A percentile compares a stretch with the other conserved stretches of the same genome.
phyloP scores from a whole-genome alignment of 2,329 filamentous ascomycete species.

The Fusarium ramigenum region DNA sequence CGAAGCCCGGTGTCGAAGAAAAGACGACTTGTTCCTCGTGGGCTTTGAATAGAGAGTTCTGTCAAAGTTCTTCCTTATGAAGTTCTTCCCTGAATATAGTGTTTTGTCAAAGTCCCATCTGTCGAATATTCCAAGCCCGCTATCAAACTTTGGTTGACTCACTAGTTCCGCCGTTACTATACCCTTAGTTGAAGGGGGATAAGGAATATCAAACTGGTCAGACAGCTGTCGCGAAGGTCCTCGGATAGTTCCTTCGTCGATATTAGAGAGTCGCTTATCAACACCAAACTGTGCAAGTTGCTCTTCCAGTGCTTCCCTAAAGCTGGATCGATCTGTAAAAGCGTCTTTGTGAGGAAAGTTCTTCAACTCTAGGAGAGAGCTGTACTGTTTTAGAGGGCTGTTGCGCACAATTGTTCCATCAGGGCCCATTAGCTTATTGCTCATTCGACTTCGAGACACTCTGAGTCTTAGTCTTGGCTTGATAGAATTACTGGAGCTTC shows the following conservation, averaged over 20 bases:
- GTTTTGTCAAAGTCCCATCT: neutral
- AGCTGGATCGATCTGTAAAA: conserved; percentile 13
- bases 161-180: conserved; percentile 14
- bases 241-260: conserved; percentile 13
- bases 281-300: conserved; percentile 8
- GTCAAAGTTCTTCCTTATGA: neutral
- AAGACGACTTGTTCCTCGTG: conserved; percentile 45
- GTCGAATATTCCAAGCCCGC: neutral
- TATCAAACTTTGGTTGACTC: conserved; percentile 9
- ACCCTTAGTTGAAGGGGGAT: conserved; percentile 39
- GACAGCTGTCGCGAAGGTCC: conserved; percentile 38
- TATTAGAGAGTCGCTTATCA: conserved; percentile 7
- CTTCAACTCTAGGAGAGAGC: conserved; percentile 46
- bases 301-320: conserved; percentile 16
- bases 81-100: neutral
- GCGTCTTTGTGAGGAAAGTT: conserved; percentile 26
- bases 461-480: conserved; percentile 45
- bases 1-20: conserved; percentile 41
- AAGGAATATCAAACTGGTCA: conserved; percentile 50
- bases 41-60: conserved; percentile 14
- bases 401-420: conserved; percentile 28
- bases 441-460: conserved; percentile 46
- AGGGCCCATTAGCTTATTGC: conserved; percentile 19
- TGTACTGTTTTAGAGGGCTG: conserved; percentile 46
- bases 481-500: conserved; percentile 18